phyloP scores from a whole-genome alignment of 2,329 filamentous ascomycete genomes.

The Orbilia oligospora region DNA sequence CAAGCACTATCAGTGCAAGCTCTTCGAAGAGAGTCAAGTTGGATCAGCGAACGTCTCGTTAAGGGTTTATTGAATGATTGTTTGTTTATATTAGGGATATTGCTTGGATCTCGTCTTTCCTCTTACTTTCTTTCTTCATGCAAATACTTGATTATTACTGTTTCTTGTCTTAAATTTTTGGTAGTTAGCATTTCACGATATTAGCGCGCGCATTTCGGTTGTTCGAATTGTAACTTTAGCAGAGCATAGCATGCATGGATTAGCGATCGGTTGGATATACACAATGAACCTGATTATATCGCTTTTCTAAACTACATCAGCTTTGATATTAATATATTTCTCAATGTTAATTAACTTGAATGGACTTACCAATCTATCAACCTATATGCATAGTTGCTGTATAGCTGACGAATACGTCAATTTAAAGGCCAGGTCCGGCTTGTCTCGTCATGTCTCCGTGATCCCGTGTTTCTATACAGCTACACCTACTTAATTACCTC shows the following conservation, averaged over 20 bases:
- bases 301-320: background rate
- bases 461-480: too few species aligned
- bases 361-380: too few species aligned
- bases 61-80: constrained; percentile 5
- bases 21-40: constrained; percentile 53
- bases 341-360: too few species aligned
- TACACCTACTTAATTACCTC: too few species aligned
- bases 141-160: constrained; percentile 16
- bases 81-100: background rate
- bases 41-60: constrained; percentile 18
- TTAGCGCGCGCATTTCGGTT: constrained; percentile 25
- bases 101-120: background rate
- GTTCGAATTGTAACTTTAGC: constrained; percentile 3
- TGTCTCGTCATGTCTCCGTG: too few species aligned
- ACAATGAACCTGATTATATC: background rate
- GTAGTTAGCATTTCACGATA: background rate
- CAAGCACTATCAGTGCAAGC: constrained; percentile 23
- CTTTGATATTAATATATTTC: too few species aligned
- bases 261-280: constrained; percentile 11
- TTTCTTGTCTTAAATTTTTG: background rate
- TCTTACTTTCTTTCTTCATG: background rate
- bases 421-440: too few species aligned
- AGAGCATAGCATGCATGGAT: constrained; percentile 3
- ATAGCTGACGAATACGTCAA: too few species aligned
- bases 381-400: too few species aligned